Evolutionary conservation across 1,139 yeast species (phyloP), one percentile per base, ranked within the genome.

Genomic region (Yamadazyma aaseri): DNA sequence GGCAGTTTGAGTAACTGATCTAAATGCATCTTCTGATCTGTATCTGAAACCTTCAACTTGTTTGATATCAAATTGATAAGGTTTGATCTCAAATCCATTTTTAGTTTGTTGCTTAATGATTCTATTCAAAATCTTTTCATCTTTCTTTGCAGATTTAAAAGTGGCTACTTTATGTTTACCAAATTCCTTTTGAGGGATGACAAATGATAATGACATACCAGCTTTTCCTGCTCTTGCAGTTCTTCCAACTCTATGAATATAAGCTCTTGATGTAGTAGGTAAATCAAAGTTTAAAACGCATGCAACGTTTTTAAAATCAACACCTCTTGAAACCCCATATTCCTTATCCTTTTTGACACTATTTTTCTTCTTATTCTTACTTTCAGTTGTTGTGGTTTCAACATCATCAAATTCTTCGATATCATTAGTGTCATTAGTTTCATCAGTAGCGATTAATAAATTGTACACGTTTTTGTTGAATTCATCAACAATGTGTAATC

Each of bases 201-300:
- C 94, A 64, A 92, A 92, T 18, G 97, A 89, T 40, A 94, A 73
- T 0, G 97, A 85, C 79, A 89, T 90, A 39, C 99, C 99, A 1
- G 95, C 73, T 56, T 87, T 87, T 32, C 96, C 96, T 5, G 96
- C 98, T 60, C 99, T 80, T 4, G 98, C 98, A 2, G 99, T 92
- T 68, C 99, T 81, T 33, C 99, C 99, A 31, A 94, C 77, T 56
- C 99, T 78, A 60, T 94, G 99, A 27, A 89, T 81, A 55, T 94
- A 94, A 5, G 96, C 79, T 53, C 84, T 84, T 4, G 97, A 82
- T 5, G 95, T 81, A 3, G 87, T 76, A 28, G 99, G 98, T 46
- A 94, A 69, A 58, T 94, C 99, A 56, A 94, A 94, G 61, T 94
- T 94, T 45, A 94, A 69, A 4, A 94, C 98, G 65, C 97, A 92